A percentile compares a stretch with the other conserved stretches of the same genome.
These are phyloP conservation scores for Epichloe sp. DNA, from an alignment of 2,329 filamentous ascomycete species.

Conservation along the genomic window DNA sequence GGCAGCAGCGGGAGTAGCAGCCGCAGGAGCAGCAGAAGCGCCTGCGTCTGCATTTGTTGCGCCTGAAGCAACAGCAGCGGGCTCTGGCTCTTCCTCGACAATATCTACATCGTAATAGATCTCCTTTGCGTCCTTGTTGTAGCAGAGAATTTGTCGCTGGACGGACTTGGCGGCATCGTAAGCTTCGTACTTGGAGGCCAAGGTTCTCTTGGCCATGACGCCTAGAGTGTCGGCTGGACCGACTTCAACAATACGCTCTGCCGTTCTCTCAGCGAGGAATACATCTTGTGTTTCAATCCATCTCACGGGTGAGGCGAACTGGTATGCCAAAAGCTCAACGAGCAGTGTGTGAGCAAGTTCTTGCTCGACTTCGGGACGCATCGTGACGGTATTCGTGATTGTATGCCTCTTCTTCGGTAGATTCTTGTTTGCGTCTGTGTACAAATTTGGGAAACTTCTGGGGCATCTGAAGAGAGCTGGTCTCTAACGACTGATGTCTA, in stretches of 20 bases:
- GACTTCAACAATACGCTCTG: constrained; percentile 94
- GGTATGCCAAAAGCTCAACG: constrained; percentile 96
- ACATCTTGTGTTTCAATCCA: constrained; percentile 99
- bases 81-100: constrained; percentile 74
- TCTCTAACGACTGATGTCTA: background rate
- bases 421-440: background rate
- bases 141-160: constrained; percentile 94
- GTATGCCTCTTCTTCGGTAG: background rate
- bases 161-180: constrained; percentile 96
- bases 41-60: constrained; percentile 37
- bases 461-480: background rate
- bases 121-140: constrained; percentile 98
- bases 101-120: constrained; percentile 99
- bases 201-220: constrained; percentile 91
- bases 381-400: constrained; percentile 32
- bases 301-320: constrained; percentile 96
- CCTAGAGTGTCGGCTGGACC: constrained; percentile 93
- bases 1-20: constrained; percentile 41
- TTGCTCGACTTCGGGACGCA: constrained; percentile 98
- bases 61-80: constrained; percentile 35
- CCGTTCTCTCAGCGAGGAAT: constrained; percentile 88
- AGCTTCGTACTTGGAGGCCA: constrained; percentile 95
- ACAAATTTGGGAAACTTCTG: background rate
- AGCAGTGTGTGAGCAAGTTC: constrained; percentile 97
- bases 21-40: constrained; percentile 39